phyloP scores from a whole-genome alignment of 140 eudicot genomes.

The Stevia rebaudiana region DNA sequence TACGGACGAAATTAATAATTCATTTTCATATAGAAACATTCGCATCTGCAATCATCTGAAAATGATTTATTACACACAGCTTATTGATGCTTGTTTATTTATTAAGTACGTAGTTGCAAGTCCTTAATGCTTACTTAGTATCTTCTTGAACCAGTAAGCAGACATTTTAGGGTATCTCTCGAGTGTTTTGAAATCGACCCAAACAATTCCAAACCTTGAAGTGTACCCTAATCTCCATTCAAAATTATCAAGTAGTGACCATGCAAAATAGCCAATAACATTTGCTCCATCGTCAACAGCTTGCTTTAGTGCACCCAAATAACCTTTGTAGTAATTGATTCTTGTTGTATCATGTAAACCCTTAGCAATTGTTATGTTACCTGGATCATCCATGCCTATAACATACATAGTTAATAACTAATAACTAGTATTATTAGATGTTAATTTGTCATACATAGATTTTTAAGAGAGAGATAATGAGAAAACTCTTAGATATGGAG shows the following conservation, averaged over 20 bases:
- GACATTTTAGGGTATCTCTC: conserved; percentile 88
- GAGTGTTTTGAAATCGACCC: conserved; percentile 73
- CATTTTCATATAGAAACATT: too few species aligned
- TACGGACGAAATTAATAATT: too few species aligned
- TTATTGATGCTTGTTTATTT: conserved; percentile 17
- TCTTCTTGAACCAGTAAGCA: conserved; percentile 80
- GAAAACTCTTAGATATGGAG: too few species aligned
- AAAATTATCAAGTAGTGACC: conserved; percentile 88
- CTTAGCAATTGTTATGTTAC: conserved; percentile 54
- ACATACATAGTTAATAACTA: not conserved
- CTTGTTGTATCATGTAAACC: conserved; percentile 57
- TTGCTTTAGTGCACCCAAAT: conserved; percentile 59
- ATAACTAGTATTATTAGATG: too few species aligned
- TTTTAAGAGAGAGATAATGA: too few species aligned
- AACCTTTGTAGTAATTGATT: conserved; percentile 70
- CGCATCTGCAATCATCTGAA: too few species aligned
- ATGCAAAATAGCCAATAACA: conserved; percentile 82
- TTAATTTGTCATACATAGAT: too few species aligned
- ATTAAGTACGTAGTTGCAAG: too few species aligned
- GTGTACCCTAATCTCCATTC: conserved; percentile 97
- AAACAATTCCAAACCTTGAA: conserved; percentile 87
- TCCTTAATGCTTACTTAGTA: conserved; percentile 41
- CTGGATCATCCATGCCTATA: conserved; percentile 91
- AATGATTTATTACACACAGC: too few species aligned
- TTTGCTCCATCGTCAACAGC: conserved; percentile 77